These are phyloP conservation scores for Clavispora fructus DNA, from an alignment of 805 yeast genomes.

Conservation along the genomic window DNA sequence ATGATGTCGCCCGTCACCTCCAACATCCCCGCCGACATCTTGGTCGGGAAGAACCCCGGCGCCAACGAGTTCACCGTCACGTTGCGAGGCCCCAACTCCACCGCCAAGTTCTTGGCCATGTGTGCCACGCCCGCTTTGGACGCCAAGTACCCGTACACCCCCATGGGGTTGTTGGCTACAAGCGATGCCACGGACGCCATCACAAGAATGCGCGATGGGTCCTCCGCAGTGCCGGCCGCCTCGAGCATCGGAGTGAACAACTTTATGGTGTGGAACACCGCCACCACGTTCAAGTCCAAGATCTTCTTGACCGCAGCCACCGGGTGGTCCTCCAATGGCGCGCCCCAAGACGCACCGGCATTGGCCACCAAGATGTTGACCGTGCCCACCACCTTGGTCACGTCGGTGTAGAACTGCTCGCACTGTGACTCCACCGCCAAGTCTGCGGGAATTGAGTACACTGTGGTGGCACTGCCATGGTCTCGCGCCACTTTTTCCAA, in stretches of 20 bases:
- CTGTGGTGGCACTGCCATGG: conserved; percentile 24
- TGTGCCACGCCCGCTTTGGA: conserved; percentile 75
- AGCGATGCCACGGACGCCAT: conserved; percentile 64
- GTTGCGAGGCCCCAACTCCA: conserved; percentile 60
- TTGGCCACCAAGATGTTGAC: conserved; percentile 67
- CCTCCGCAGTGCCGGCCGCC: conserved; percentile 44
- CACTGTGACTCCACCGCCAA: conserved; percentile 47
- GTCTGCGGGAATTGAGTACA: conserved; percentile 52
- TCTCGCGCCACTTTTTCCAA: conserved; percentile 33
- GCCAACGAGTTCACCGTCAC: conserved; percentile 67
- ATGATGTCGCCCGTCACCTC: conserved; percentile 45
- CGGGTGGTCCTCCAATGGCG: conserved; percentile 55
- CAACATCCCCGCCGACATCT: conserved; percentile 65
- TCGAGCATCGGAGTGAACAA: conserved; percentile 54
- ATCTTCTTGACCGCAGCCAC: conserved; percentile 59
- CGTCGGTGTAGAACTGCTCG: conserved; percentile 37
- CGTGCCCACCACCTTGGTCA: conserved; percentile 33
- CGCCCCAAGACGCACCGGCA: conserved; percentile 82
- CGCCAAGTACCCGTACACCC: conserved; percentile 66
- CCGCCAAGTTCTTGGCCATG: conserved; percentile 56
- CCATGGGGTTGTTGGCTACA: conserved; percentile 41
- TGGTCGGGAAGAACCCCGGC: conserved; percentile 74
- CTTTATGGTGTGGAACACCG: conserved; percentile 65
- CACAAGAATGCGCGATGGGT: conserved; percentile 60
- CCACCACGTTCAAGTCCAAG: conserved; percentile 56